Evolutionary conservation across 768 basidiomycete genomes (phyloP).

Genomic region (Gloeostereum incarnatum): DNA sequence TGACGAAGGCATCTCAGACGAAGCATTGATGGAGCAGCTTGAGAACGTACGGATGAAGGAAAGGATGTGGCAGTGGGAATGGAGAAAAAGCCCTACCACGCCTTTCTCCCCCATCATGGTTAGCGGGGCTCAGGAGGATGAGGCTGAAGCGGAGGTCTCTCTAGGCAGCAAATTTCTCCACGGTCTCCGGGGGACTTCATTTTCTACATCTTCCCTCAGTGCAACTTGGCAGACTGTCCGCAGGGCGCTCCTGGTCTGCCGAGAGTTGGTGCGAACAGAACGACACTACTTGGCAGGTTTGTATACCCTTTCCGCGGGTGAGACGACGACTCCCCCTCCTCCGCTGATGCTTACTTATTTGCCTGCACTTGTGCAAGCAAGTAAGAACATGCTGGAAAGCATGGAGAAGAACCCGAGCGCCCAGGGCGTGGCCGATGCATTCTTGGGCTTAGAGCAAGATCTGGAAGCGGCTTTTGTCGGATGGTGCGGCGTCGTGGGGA

Average conservation of each 20-base stretch:
- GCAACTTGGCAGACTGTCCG: slow-evolving; percentile 2
- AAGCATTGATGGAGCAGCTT: slow-evolving; percentile 22
- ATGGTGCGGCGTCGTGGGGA: slow-evolving; percentile 51
- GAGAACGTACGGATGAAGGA: slow-evolving; percentile 11
- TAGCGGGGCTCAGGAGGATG: not conserved
- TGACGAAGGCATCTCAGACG: slow-evolving; percentile 29
- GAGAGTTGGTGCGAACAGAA: slow-evolving; percentile 4
- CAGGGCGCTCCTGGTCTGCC: slow-evolving; percentile 1
- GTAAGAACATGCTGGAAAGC: slow-evolving; percentile 36
- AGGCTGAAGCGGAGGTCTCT: not conserved
- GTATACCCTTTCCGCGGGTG: no score
- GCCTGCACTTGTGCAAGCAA: slow-evolving; percentile 39
- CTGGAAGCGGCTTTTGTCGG: slow-evolving; percentile 46
- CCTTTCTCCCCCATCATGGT: not conserved
- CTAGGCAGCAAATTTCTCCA: not conserved
- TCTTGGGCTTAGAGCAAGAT: slow-evolving; percentile 41
- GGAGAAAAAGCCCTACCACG: not conserved
- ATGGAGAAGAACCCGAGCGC: slow-evolving; percentile 54
- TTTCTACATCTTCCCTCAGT: not conserved
- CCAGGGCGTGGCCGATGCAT: slow-evolving; percentile 53
- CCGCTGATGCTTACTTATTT: slow-evolving; percentile 42
- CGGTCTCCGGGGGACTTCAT: not conserved
- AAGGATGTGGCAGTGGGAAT: not conserved
- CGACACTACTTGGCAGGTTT: no score
- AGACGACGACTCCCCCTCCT: slow-evolving; percentile 36